Evolutionary conservation across 2,329 filamentous ascomycete species (phyloP).

Genomic region (Fusarium sp.): DNA sequence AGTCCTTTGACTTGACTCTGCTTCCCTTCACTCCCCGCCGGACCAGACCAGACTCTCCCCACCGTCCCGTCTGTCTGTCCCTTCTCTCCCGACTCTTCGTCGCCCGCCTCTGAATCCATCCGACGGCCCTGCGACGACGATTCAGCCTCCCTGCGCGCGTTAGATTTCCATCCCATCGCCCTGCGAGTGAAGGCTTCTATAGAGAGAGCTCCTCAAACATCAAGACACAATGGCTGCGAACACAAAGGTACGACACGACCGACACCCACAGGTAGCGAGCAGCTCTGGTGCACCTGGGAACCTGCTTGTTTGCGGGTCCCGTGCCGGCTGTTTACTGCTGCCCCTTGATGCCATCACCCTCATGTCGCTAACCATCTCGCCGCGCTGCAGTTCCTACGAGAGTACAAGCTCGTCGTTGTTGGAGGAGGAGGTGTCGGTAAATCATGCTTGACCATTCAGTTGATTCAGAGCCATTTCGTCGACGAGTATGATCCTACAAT

Average conservation of each 20-base stretch:
- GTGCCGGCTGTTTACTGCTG: background rate
- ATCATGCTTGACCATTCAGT: conserved; percentile 98
- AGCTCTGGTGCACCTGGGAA: background rate
- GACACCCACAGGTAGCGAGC: background rate
- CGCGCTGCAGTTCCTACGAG: conserved; percentile 77
- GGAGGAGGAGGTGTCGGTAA: conserved; percentile 99
- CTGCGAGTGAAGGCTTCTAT: conserved; percentile 24
- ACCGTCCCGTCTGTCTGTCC: conserved; percentile 4
- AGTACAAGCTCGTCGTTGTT: conserved; percentile 97
- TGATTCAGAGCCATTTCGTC: conserved; percentile 96
- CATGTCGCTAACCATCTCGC: conserved; percentile 29
- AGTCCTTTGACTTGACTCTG: background rate
- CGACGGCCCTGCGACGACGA: conserved; percentile 30
- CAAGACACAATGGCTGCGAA: conserved; percentile 50
- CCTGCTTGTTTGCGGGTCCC: background rate
- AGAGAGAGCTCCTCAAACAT: conserved; percentile 36
- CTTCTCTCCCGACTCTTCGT: conserved; percentile 15
- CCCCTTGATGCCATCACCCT: background rate
- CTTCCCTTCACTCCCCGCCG: conserved; percentile 1
- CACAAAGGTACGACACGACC: conserved; percentile 48
- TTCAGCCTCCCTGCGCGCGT: conserved; percentile 30
- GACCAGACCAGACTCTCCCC: conserved; percentile 4
- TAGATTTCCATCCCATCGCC: conserved; percentile 29
- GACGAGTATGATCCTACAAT: conserved; percentile 99
- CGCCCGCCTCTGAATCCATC: conserved; percentile 20